Evolutionary conservation across 2,329 filamentous ascomycete genomes (phyloP), one percentile per base, ranked within the genome.

Genomic region (Beauveria medogensis): DNA sequence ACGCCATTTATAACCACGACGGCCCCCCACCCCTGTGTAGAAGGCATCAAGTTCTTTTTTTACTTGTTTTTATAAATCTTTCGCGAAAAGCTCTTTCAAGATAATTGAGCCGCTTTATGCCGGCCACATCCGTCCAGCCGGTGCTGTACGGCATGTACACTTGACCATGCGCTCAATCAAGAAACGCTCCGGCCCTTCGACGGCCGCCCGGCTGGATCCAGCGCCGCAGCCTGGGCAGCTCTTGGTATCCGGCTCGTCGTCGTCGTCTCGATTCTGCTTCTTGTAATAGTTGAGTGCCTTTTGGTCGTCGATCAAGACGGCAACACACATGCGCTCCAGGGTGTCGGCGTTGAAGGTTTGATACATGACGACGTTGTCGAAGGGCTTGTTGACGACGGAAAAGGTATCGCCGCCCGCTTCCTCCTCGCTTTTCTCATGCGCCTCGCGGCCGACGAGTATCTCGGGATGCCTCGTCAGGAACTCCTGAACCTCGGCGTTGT

Each of bases 281-380:
- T 53, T 24, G 48, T 64, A 65, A n/a, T 60, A 54, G 9, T 47
- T 55, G 48, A 60, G 54, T 3, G 62, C 51, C 43, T 53, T 54
- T 26, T 60, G 14, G 52, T 64, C 62, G 26, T 62, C 44, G 44
- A 64, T 56, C 18, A 65, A 51, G 2, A 60, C 62, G 12, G 57
- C 62, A 9, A 58, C 64, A n/a, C 59, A 61, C n/a, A 63, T 3
- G 58, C 62, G 62, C 54, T 64, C 41, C 26, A 60, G 51, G 9
- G 64, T 65, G 34, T 65, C 63, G 18, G 63, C 58, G 37, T 65
- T 53, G 44, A 62, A 64, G 41, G 53, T 41, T 51, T 65, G 64
- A 20, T 63, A 40, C 43, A 65, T 10, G 18, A 65, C 59, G 41
- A 64, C 52, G 41, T 64, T 62, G 37, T 37, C 26, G 12, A 61